Percentiles rank a stretch among this genome's conserved stretches.
These are phyloP conservation scores for Micromonas pusilla DNA, from an alignment of 139 green algal genomes.

Conservation along the genomic window DNA sequence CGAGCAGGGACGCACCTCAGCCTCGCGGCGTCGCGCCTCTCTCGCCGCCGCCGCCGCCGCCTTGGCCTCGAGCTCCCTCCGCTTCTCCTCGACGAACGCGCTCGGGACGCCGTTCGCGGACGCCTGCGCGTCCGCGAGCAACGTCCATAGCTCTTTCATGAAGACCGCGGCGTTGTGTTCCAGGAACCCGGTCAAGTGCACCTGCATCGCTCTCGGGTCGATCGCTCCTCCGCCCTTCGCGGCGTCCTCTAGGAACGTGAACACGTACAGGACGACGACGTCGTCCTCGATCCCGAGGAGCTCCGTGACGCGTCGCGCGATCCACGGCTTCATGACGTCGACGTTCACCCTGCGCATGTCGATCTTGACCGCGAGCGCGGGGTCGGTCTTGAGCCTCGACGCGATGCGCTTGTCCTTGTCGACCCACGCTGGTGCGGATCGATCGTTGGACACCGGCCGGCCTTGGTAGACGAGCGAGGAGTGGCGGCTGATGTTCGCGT, in stretches of 20 bases:
- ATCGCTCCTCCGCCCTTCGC: slow-evolving; percentile 43
- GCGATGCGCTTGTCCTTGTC: not conserved
- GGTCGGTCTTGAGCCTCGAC: not conserved
- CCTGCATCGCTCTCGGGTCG: slow-evolving; percentile 69
- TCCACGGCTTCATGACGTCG: slow-evolving; percentile 88
- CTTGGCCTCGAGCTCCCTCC: too few relatives aligned
- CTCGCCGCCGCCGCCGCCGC: too few relatives aligned
- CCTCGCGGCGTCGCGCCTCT: too few relatives aligned
- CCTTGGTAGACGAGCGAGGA: too few relatives aligned
- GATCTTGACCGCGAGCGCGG: slow-evolving; percentile 43
- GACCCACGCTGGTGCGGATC: too few relatives aligned
- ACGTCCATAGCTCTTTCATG: slow-evolving; percentile 44
- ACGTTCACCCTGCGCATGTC: slow-evolving; percentile 78
- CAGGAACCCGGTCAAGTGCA: slow-evolving; percentile 77
- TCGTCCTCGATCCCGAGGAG: slow-evolving; percentile 90
- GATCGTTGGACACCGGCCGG: too few relatives aligned
- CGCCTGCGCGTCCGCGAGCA: too few relatives aligned
- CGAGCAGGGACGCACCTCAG: too few relatives aligned
- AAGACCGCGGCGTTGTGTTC: slow-evolving; percentile 86
- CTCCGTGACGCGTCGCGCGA: slow-evolving; percentile 83
- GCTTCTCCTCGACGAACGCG: too few relatives aligned
- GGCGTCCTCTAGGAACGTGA: slow-evolving; percentile 63
- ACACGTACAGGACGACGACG: slow-evolving; percentile 84
- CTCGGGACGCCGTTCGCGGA: too few relatives aligned
- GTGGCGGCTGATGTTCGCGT: too few relatives aligned